phyloP scores from a whole-genome alignment of 768 basidiomycete species.

The Pleurotus pulmonarius region DNA sequence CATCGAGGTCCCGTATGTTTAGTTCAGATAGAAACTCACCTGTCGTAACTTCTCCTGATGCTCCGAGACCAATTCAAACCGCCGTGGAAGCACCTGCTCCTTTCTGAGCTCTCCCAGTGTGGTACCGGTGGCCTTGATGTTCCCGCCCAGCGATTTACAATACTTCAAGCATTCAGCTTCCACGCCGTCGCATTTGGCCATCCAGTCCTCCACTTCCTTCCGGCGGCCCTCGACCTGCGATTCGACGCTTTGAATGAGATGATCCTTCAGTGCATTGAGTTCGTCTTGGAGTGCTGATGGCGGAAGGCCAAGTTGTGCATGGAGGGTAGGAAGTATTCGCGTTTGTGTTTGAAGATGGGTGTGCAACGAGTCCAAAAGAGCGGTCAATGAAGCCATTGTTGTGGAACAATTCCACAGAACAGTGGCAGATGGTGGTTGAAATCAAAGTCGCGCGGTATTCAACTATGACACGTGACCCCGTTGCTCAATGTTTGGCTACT shows the following conservation, averaged over 20 bases:
- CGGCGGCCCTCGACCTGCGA: slow-evolving; percentile 62
- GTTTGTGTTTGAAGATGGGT: slow-evolving; percentile 79
- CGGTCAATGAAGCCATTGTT: slow-evolving; percentile 40
- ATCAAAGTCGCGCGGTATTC: not conserved
- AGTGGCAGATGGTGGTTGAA: not conserved
- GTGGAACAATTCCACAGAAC: slow-evolving; percentile 12
- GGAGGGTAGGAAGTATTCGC: slow-evolving; percentile 75
- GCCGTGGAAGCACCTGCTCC: slow-evolving; percentile 66
- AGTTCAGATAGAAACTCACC: slow-evolving; percentile 35
- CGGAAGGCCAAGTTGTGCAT: slow-evolving; percentile 82
- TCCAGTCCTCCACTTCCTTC: slow-evolving; percentile 78
- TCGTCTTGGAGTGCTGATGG: slow-evolving; percentile 79
- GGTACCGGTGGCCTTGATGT: slow-evolving; percentile 61
- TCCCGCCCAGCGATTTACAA: slow-evolving; percentile 65
- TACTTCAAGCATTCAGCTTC: slow-evolving; percentile 68
- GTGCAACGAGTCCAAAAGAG: slow-evolving; percentile 74
- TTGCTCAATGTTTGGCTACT: not conserved
- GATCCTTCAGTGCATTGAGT: slow-evolving; percentile 64
- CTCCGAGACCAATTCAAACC: slow-evolving; percentile 64
- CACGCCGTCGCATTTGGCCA: slow-evolving; percentile 54
- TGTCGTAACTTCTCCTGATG: slow-evolving; percentile 79
- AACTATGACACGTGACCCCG: not conserved
- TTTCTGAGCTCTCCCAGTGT: slow-evolving; percentile 69
- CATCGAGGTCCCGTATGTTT: not conserved
- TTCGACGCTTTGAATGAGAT: slow-evolving; percentile 75